Evolutionary conservation across 176 grass and related monocot species (phyloP), one percentile per base, ranked within the genome.

Genomic region (Carex myosuroides): DNA sequence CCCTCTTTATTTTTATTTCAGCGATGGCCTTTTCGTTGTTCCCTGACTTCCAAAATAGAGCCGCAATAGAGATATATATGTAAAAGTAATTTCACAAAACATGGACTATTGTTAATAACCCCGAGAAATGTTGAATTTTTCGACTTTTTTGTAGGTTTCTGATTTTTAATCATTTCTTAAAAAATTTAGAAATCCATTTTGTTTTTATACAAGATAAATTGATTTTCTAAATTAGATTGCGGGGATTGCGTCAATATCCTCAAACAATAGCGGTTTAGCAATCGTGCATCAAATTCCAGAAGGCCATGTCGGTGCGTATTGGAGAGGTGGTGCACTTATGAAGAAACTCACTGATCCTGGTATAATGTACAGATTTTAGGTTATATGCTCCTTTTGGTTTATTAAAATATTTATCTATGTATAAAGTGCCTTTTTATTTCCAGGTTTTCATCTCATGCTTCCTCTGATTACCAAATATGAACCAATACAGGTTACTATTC

Each of bases 251-350:
- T 81, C 87, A 48, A 87, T 89, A 41, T 82, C 94, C 60, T 86
- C 81, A 18, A 18, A 22, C 70, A 66, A 55, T 50, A 48, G 62
- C 26, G 32, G 80, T 60, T 73, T 80, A 8, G 73, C 64, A 53
- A 77, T 98, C 30, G 61, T 98, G 70, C 96, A 98, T 90, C 93
- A 98, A 93, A 91, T 95, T 84, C 93, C 96, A 39, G 92, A 98
- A 90, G 96, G 93, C 57, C 93, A 98, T 90, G 93, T 98, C 85
- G 96, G 96, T 17, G 96, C 92, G 26, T 98, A 98, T 67, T 98
- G 96, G 96, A 93, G 93, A 88, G 96, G 96, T 81, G 96, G 96
- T 50, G 96, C 96, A 87, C 96, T 98, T 90, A 77, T 98, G 70
- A 87, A 95, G 84, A 83, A 89, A 60, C 89, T 91, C 72, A 92